phyloP scores from a whole-genome alignment of 2,329 filamentous ascomycete genomes.

The Macrophomina tecta region DNA sequence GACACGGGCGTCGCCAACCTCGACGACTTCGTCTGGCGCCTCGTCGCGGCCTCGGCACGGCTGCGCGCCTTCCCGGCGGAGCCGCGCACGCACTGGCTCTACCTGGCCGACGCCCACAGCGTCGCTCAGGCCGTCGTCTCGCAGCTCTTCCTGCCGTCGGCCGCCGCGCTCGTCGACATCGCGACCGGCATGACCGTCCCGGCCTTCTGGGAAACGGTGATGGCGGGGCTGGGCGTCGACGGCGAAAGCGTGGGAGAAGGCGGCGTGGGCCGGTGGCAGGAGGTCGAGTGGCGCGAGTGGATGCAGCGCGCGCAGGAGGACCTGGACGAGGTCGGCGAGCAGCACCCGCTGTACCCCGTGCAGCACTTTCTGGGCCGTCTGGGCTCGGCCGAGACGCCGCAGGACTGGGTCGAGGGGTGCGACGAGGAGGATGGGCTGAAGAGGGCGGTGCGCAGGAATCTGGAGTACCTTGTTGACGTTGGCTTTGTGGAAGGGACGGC shows the following conservation, averaged over 20 bases:
- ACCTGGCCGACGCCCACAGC: background rate
- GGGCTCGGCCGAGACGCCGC: background rate
- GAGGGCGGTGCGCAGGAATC: background rate
- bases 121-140: background rate
- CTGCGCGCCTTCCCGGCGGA: background rate
- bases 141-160: background rate
- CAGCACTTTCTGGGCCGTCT: background rate
- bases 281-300: background rate
- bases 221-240: background rate
- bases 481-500: background rate
- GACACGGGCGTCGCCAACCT: background rate
- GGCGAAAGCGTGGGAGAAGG: background rate
- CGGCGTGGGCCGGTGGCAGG: background rate
- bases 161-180: background rate
- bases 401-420: background rate
- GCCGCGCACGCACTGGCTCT: background rate
- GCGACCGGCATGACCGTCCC: background rate
- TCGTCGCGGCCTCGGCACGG: background rate
- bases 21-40: constrained; percentile 1
- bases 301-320: background rate
- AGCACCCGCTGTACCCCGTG: background rate
- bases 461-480: background rate
- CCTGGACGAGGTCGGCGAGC: background rate
- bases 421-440: background rate
- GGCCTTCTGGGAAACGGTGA: background rate